Percentiles rank a stretch among this genome's conserved stretches.
phyloP scores from a whole-genome alignment of 441 rosid genomes.

The Erodium trifolium region DNA sequence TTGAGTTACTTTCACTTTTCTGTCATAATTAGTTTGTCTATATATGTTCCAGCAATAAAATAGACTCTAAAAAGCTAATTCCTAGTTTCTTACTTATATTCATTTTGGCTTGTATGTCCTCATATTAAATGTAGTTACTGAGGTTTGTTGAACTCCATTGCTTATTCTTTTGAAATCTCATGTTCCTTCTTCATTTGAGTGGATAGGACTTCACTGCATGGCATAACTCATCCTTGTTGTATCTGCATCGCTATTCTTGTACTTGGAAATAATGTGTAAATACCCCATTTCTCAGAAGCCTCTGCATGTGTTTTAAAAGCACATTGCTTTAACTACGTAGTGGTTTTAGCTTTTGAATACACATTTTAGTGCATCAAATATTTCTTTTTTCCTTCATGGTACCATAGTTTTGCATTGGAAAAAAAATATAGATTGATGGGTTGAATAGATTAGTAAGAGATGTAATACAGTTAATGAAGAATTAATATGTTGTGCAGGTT shows the following conservation, averaged over 20 bases:
- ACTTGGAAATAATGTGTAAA: too few relatives aligned
- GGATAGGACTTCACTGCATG: not conserved
- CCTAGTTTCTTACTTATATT: too few relatives aligned
- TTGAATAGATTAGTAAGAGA: not conserved
- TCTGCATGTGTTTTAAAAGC: not conserved
- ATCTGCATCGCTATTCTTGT: too few relatives aligned
- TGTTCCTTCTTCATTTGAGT: not conserved
- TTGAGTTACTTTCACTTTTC: too few relatives aligned
- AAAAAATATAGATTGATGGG: not conserved
- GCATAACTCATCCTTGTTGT: not conserved
- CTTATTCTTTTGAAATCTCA: not conserved
- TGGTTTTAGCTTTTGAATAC: too few relatives aligned
- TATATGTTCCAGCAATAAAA: too few relatives aligned
- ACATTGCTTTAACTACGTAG: not conserved
- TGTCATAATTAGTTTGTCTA: too few relatives aligned
- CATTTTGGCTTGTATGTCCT: too few relatives aligned
- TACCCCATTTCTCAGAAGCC: not conserved
- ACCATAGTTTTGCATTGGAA: not conserved
- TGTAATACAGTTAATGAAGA: not conserved
- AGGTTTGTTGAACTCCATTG: not conserved
- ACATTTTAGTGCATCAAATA: too few relatives aligned
- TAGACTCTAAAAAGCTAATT: too few relatives aligned
- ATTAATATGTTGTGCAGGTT: slow-evolving; percentile 41
- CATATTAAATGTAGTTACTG: not conserved
- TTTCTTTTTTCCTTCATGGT: not conserved